phyloP scores from a whole-genome alignment of 768 basidiomycete genomes.

The Phallus indusiatus region DNA sequence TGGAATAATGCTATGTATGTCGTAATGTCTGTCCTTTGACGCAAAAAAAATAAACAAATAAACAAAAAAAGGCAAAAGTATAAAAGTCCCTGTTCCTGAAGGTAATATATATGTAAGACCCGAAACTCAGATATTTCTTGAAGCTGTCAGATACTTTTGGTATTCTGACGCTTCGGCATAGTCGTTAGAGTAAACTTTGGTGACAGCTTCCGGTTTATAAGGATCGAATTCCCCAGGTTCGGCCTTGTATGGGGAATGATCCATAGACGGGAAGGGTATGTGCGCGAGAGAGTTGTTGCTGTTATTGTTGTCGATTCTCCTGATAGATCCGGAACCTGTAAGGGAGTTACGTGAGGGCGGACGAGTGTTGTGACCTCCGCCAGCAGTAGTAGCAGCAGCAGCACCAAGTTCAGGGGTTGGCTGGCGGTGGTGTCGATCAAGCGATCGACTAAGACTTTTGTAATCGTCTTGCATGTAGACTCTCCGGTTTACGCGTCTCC shows the following conservation, averaged over 20 bases:
- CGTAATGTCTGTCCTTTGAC: too few relatives aligned
- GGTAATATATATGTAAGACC: background rate
- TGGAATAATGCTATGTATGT: too few relatives aligned
- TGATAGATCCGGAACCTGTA: background rate
- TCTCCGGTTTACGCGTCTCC: background rate
- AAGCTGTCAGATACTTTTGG: background rate
- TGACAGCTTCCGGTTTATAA: background rate
- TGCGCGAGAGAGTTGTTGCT: background rate
- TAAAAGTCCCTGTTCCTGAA: too few relatives aligned
- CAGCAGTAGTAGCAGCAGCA: background rate
- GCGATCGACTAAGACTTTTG: background rate
- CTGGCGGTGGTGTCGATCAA: background rate
- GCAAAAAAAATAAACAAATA: too few relatives aligned
- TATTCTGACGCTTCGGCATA: background rate
- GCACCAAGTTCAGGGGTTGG: slow-evolving; percentile 1
- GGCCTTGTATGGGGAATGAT: background rate
- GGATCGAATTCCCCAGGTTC: slow-evolving; percentile 5
- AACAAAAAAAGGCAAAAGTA: too few relatives aligned
- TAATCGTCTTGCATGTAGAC: slow-evolving; percentile 1
- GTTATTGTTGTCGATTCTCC: too few relatives aligned
- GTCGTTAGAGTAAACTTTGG: slow-evolving; percentile 3
- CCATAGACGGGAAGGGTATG: background rate
- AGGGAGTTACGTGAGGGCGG: background rate
- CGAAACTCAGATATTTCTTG: background rate
- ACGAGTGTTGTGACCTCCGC: background rate